These are phyloP conservation scores for Achaetomiella virescens DNA, from an alignment of 495 filamentous ascomycete species.

Conservation along the genomic window DNA sequence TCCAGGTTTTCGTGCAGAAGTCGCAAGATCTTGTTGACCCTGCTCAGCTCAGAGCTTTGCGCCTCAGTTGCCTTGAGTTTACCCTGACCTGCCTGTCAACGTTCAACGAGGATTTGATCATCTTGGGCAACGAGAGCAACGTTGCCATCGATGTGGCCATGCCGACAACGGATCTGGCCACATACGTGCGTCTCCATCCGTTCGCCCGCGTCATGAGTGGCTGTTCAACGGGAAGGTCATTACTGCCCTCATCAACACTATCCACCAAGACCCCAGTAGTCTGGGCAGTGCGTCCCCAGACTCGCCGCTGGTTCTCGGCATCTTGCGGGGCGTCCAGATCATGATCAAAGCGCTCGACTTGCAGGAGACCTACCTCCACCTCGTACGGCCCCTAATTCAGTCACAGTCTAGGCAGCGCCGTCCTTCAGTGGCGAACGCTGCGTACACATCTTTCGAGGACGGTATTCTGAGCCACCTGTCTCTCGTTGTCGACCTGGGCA, in stretches of 20 bases:
- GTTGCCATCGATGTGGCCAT: conserved; percentile 67
- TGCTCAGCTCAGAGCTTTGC: conserved; percentile 60
- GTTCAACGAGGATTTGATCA: conserved; percentile 89
- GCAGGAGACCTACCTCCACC: conserved; percentile 84
- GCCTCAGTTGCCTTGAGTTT: conserved; percentile 73
- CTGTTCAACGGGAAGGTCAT: conserved; percentile 90
- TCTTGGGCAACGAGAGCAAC: conserved; percentile 69
- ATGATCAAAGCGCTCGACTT: conserved; percentile 74
- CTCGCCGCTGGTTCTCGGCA: conserved; percentile 66
- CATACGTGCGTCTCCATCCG: conserved; percentile 80
- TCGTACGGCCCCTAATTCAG: conserved; percentile 72
- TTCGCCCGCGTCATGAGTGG: conserved; percentile 93
- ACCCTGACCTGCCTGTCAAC: conserved; percentile 63
- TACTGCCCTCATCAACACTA: conserved; percentile 64
- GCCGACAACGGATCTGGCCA: conserved; percentile 59
- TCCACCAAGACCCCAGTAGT: conserved; percentile 63
- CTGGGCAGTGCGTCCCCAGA: conserved; percentile 60
- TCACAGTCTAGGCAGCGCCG: conserved; percentile 25
- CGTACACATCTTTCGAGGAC: conserved; percentile 83
- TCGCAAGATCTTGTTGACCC: conserved; percentile 54
- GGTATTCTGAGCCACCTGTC: conserved; percentile 73
- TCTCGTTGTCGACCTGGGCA: conserved; percentile 69
- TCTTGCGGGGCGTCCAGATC: conserved; percentile 70
- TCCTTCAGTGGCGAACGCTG: conserved; percentile 56
- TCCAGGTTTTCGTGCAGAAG: conserved; percentile 62